Conservation (phyloP, 2,329 filamentous ascomycete genomes). For the Cucurbitaria berberidis region DNA sequence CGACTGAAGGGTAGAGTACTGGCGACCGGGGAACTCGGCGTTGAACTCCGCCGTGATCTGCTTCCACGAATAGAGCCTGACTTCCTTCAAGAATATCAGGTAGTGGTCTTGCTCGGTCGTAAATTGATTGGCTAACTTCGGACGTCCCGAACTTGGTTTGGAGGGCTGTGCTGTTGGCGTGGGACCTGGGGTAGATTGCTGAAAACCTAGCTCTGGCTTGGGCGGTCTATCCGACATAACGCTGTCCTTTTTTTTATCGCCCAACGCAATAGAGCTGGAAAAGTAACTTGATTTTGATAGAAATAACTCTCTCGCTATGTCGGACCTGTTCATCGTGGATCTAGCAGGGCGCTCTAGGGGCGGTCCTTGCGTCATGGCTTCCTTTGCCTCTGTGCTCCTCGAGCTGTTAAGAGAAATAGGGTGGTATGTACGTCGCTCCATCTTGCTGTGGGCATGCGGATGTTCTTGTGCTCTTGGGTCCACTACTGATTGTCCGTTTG, state of each 20-base stretch:
- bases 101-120: slow-evolving; percentile 36
- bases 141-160: not conserved
- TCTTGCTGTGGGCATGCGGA: not conserved
- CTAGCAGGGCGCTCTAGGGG: not conserved
- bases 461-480: not conserved
- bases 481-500: not conserved
- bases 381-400: not conserved
- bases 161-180: not conserved
- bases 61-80: slow-evolving; percentile 45
- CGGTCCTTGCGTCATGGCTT: not conserved
- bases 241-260: slow-evolving; percentile 11
- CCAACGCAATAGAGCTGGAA: not conserved
- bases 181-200: not conserved
- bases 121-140: slow-evolving; percentile 8
- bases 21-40: slow-evolving; percentile 42
- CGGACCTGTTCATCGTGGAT: not conserved
- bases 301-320: not conserved
- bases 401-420: not conserved
- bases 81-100: slow-evolving; percentile 52
- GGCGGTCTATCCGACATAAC: slow-evolving; percentile 15
- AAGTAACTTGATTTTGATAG: slow-evolving; percentile 3
- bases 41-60: slow-evolving; percentile 40
- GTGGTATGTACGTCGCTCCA: not conserved
- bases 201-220: too few species aligned
- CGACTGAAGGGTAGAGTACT: slow-evolving; percentile 28